A percentile compares a stretch with the other conserved stretches of the same genome.
Evolutionary conservation across 2,329 filamentous ascomycete genomes (phyloP).

Genomic region (Cercospora sp.): DNA sequence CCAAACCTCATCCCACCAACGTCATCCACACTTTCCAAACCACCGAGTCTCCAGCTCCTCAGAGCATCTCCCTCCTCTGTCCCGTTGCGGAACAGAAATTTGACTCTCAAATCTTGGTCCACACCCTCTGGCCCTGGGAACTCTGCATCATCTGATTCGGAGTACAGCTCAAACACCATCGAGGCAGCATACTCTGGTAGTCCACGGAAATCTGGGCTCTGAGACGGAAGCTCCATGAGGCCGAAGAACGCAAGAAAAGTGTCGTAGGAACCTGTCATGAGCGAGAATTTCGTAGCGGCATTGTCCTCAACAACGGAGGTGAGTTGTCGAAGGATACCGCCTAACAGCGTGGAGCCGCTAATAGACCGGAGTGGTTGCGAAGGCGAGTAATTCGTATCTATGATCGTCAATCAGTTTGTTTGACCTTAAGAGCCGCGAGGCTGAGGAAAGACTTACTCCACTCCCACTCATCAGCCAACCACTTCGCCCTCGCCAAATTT

Average conservation of each 20-base stretch:
- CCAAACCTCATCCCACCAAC: slow-evolving; percentile 37
- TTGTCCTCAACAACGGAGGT: background rate
- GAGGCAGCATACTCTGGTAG: slow-evolving; percentile 10
- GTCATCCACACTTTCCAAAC: slow-evolving; percentile 39
- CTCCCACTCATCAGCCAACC: slow-evolving; percentile 11
- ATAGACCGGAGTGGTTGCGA: background rate
- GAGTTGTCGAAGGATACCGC: slow-evolving; percentile 13
- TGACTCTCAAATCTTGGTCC: slow-evolving; percentile 51
- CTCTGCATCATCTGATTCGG: slow-evolving; percentile 1
- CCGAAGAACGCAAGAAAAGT: slow-evolving; percentile 18
- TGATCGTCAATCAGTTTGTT: background rate
- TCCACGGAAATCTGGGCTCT: background rate
- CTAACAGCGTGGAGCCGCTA: slow-evolving; percentile 9
- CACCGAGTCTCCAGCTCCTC: slow-evolving; percentile 53
- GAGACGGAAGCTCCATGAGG: background rate
- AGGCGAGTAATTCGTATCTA: slow-evolving; percentile 4
- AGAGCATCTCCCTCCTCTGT: slow-evolving; percentile 40
- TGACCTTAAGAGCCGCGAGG: background rate
- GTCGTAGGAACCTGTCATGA: slow-evolving; percentile 16
- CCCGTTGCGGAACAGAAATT: slow-evolving; percentile 59
- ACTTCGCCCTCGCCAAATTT: slow-evolving; percentile 4
- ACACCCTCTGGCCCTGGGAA: background rate
- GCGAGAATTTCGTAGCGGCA: slow-evolving; percentile 6
- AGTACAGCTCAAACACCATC: slow-evolving; percentile 12
- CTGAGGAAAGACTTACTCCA: slow-evolving; percentile 5